These are phyloP conservation scores for Wickerhamiella cacticola DNA, from an alignment of 805 yeast species.

Conservation along the genomic window DNA sequence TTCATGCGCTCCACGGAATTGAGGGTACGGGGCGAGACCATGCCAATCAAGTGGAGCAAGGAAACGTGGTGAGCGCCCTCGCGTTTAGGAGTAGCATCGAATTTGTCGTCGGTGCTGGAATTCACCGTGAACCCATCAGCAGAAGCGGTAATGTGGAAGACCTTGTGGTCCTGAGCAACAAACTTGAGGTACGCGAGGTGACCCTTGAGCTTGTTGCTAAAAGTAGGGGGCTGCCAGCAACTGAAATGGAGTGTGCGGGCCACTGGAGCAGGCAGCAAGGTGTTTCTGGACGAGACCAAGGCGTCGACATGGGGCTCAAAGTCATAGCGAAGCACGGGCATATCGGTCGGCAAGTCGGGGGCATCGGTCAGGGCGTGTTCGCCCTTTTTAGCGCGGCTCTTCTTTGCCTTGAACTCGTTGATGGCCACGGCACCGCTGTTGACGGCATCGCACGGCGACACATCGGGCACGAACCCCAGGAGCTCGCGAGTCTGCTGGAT, in stretches of 20 bases:
- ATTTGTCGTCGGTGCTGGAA: slow-evolving; percentile 50
- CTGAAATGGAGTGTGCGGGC: slow-evolving; percentile 56
- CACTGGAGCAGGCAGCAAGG: slow-evolving; percentile 25
- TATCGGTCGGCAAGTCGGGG: slow-evolving; percentile 13
- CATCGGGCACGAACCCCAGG: slow-evolving; percentile 35
- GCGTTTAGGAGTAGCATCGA: slow-evolving; percentile 47
- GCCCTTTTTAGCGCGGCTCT: slow-evolving; percentile 12
- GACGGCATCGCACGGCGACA: slow-evolving; percentile 22
- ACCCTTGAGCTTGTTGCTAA: slow-evolving; percentile 50
- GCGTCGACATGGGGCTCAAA: background rate
- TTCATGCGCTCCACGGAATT: slow-evolving; percentile 52
- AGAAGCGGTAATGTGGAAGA: slow-evolving; percentile 64
- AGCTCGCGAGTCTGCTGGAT: slow-evolving; percentile 51
- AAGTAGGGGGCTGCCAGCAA: slow-evolving; percentile 78
- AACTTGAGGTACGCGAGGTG: slow-evolving; percentile 66
- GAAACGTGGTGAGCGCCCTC: slow-evolving; percentile 35
- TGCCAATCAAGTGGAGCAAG: slow-evolving; percentile 46
- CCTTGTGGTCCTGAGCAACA: slow-evolving; percentile 72
- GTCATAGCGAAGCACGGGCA: slow-evolving; percentile 17
- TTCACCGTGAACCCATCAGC: slow-evolving; percentile 70
- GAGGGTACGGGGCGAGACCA: slow-evolving; percentile 53
- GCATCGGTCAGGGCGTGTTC: slow-evolving; percentile 15
- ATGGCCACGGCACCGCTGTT: slow-evolving; percentile 21
- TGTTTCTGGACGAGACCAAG: slow-evolving; percentile 16
- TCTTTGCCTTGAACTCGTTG: slow-evolving; percentile 24